Percentiles rank a stretch among this genome's conserved stretches.
Conservation (phyloP, 441 rosid species). For the Erysimum pusillum region DNA sequence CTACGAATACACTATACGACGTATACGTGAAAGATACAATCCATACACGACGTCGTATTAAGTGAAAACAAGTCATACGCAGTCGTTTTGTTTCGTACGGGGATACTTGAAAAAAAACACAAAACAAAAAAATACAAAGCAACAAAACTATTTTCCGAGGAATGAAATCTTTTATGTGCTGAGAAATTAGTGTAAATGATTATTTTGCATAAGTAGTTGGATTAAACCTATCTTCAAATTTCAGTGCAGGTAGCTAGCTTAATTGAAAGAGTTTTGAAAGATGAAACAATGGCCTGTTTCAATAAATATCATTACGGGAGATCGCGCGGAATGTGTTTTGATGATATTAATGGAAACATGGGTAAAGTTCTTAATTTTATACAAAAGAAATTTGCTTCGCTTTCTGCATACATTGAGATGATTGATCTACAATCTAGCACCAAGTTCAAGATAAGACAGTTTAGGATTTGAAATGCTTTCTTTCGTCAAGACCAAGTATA, state of each 20-base stretch:
- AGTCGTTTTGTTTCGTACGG: too few species aligned
- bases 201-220: too few species aligned
- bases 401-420: background rate
- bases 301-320: too few species aligned
- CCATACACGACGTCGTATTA: background rate
- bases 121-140: too few species aligned
- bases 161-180: too few species aligned
- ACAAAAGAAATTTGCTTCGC: background rate
- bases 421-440: constrained; percentile 38
- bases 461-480: constrained; percentile 70
- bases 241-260: too few species aligned
- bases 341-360: background rate
- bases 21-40: background rate
- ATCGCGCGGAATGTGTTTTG: background rate
- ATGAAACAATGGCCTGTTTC: too few species aligned
- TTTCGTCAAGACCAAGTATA: constrained; percentile 65
- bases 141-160: too few species aligned
- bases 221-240: too few species aligned
- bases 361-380: background rate
- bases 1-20: background rate
- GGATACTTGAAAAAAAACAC: too few species aligned
- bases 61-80: background rate
- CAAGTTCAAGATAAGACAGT: constrained; percentile 70
- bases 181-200: too few species aligned
- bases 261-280: too few species aligned